Conservation (phyloP, 2,329 filamentous ascomycete genomes). For the Trichophyton simii region DNA sequence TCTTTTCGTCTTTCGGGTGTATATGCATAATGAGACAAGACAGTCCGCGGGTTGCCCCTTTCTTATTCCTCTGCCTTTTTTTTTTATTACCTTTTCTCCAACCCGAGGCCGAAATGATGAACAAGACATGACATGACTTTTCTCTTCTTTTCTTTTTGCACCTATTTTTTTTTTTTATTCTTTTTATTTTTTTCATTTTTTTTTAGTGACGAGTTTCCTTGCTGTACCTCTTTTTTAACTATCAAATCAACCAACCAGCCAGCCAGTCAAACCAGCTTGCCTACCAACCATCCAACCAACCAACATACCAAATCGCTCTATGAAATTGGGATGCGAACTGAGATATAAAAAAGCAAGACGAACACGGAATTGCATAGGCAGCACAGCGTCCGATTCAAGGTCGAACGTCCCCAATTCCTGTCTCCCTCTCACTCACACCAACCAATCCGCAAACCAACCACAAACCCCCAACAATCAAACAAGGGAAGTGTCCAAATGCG, state of each 20-base stretch:
- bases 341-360: background rate
- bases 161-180: background rate
- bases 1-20: conserved; percentile 2
- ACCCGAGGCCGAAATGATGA: background rate
- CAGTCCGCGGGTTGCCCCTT: background rate
- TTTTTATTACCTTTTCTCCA: background rate
- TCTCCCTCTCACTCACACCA: background rate
- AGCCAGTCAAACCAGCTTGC: no score
- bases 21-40: background rate
- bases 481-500: no score
- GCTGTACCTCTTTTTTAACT: background rate
- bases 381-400: background rate
- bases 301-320: background rate
- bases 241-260: no score
- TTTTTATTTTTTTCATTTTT: background rate
- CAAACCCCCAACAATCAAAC: background rate
- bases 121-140: background rate
- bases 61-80: background rate
- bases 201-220: background rate
- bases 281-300: no score
- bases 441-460: background rate
- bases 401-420: background rate
- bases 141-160: background rate
- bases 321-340: background rate
- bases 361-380: background rate